phyloP scores from a whole-genome alignment of 495 filamentous ascomycete species.

The Cudoniella acicularis region DNA sequence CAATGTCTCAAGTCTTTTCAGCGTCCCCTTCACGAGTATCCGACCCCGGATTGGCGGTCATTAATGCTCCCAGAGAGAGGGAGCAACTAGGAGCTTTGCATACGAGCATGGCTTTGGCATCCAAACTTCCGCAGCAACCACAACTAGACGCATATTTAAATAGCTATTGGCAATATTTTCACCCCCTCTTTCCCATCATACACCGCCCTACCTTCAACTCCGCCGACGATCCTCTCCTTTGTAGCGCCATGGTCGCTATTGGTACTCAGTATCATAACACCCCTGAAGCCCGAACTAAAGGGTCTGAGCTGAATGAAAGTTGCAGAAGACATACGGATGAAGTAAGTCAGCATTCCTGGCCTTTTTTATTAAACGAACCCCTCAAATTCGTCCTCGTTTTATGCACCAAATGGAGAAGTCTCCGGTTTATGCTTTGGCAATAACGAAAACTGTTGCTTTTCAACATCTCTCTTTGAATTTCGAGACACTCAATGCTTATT shows the following conservation, averaged over 20 bases:
- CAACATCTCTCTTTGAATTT: too few relatives aligned
- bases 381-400: too few relatives aligned
- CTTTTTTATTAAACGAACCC: too few relatives aligned
- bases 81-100: slow-evolving; percentile 11
- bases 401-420: too few relatives aligned
- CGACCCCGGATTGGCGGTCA: slow-evolving; percentile 10
- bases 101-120: neutral
- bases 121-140: slow-evolving; percentile 1
- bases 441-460: too few relatives aligned
- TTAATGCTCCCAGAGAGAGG: slow-evolving; percentile 4
- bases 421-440: too few relatives aligned
- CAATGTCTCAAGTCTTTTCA: slow-evolving; percentile 23
- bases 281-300: slow-evolving; percentile 17
- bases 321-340: slow-evolving; percentile 17
- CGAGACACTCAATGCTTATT: too few relatives aligned
- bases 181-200: slow-evolving; percentile 22
- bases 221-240: slow-evolving; percentile 14
- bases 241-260: slow-evolving; percentile 22
- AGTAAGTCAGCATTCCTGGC: slow-evolving; percentile 10
- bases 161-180: slow-evolving; percentile 20
- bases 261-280: slow-evolving; percentile 26
- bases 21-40: slow-evolving; percentile 16
- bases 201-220: slow-evolving; percentile 22
- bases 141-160: slow-evolving; percentile 21
- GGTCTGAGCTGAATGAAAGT: slow-evolving; percentile 17